A percentile compares a stretch with the other conserved stretches of the same genome.
These are phyloP conservation scores for Paramecium octaurelia DNA, from an alignment of 73 alveolate species.

Conservation along the genomic window DNA sequence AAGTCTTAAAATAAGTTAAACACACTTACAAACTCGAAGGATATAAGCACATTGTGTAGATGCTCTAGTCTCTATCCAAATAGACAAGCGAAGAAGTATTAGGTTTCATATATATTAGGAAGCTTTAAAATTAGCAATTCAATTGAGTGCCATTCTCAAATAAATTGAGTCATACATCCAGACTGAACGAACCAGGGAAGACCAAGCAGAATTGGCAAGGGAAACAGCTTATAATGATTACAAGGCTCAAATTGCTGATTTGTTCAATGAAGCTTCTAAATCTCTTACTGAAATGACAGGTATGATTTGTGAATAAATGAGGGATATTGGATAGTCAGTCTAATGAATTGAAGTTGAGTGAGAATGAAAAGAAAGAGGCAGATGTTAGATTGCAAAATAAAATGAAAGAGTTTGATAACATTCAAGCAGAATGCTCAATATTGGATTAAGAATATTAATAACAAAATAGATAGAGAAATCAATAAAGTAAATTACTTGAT, in stretches of 20 bases:
- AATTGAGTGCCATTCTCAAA: neutral
- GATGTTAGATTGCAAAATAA: slow-evolving; percentile 22
- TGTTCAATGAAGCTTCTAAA: neutral
- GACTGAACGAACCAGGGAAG: slow-evolving; percentile 27
- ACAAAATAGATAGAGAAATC: neutral
- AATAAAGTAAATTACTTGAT: slow-evolving; percentile 2
- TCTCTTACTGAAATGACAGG: slow-evolving; percentile 15
- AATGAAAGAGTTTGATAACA: neutral
- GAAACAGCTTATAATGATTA: neutral
- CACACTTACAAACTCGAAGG: slow-evolving; percentile 28
- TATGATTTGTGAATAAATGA: neutral
- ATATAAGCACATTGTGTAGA: neutral
- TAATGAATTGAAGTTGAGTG: neutral
- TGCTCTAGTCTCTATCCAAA: neutral
- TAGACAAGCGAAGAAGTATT: neutral
- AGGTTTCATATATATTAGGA: neutral
- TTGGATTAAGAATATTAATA: neutral
- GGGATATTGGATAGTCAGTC: slow-evolving; percentile 16
- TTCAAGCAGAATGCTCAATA: neutral
- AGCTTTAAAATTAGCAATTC: neutral
- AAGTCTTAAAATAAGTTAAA: neutral
- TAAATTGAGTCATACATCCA: neutral
- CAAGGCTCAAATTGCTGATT: neutral
- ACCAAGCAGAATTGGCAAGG: neutral
- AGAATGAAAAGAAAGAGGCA: neutral